Percentiles rank a stretch among this genome's conserved stretches.
Conservation (phyloP, 805 yeast species). For the Candida cerambycidarum region DNA sequence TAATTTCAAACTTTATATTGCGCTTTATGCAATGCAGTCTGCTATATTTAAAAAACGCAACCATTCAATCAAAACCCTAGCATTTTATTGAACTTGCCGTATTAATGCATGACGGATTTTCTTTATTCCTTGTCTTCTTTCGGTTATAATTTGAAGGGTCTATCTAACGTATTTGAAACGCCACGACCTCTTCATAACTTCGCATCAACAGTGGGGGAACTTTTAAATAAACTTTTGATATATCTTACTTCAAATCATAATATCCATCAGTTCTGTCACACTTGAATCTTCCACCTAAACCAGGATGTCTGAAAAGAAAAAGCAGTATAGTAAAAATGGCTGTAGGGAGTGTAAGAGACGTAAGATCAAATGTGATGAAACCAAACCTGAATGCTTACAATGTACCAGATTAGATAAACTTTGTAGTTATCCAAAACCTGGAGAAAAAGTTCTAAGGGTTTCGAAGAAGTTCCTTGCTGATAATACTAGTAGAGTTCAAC, state of each 20-base stretch:
- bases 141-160: no score
- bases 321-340: slow-evolving; percentile 36
- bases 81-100: neutral
- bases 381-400: slow-evolving; percentile 35
- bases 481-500: neutral
- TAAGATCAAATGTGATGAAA: slow-evolving; percentile 45
- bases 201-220: slow-evolving; percentile 6
- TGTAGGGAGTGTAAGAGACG: slow-evolving; percentile 44
- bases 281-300: neutral
- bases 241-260: no score
- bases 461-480: slow-evolving; percentile 17
- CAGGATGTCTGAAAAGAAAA: slow-evolving; percentile 13
- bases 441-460: slow-evolving; percentile 37
- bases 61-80: neutral
- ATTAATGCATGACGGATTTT: neutral
- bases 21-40: neutral
- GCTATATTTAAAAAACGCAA: neutral
- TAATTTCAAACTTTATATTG: slow-evolving; percentile 2
- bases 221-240: neutral
- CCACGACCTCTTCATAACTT: slow-evolving; percentile 1
- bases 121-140: no score
- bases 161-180: neutral
- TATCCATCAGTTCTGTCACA: no score
- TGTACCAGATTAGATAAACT: slow-evolving; percentile 33
- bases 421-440: slow-evolving; percentile 37